Evolutionary conservation across 306 rosid species (phyloP), one percentile per base, ranked within the genome.

Genomic region (Vigna mungo): DNA sequence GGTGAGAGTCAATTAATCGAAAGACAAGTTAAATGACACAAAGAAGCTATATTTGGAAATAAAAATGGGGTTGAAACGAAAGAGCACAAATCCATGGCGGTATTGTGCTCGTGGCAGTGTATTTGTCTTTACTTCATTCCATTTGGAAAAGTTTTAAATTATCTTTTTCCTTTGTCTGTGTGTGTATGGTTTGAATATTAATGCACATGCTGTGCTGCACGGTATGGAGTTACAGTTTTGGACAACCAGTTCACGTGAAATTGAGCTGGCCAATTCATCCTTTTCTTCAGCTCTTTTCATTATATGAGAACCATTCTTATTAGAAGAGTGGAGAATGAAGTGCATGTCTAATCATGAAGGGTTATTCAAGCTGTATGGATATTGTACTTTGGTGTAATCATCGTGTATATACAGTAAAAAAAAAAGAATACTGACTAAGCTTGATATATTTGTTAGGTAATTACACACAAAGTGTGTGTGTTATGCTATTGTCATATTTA

Each of bases 191-290:
- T 63, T 56, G 67, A 39, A 65, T 53, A 30, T 20, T 34, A 32
- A 30, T 71, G 61, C 1, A n/a, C 48, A 23, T 52, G 47, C 4
- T 60, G 20, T 47, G 27, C 21, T 44, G n/a, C 20, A 15, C 25
- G 23, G 23, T 58, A 61, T 14, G 43, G 5, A 43, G 21, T 1
- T 68, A 30, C 9, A 58, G 15, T 34, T 48, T 23, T 71, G 32
- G 53, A 23, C 30, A 20, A 71, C 25, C 58, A 48, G 6, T 62
- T 71, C 78, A 71, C 78, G 67, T 71, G 73, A 55, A 4, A 23
- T 51, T 58, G 72, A 79, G 72, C 53, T 60, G 78, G 25, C 72
- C 13, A 67, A 75, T 75, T 68, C 25, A 67, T 67, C 71, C 23
- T 59, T 70, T 59, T 70, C 71, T 70, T 67, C 53, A 5, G 0